phyloP scores from a whole-genome alignment of 1,284 basidiomycete species.

The Hemileia vastatrix region DNA sequence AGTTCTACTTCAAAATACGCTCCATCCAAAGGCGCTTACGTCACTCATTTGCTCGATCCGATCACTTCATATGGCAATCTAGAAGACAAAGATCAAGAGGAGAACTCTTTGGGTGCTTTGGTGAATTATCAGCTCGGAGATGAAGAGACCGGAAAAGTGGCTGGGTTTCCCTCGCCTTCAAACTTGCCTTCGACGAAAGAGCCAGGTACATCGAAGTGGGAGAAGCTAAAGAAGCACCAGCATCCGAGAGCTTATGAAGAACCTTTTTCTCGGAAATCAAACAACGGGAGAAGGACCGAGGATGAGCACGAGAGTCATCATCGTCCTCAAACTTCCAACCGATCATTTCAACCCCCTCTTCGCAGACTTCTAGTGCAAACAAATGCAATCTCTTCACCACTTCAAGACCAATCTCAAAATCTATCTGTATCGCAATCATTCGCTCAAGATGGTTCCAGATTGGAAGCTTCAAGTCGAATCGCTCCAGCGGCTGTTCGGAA shows the following conservation, averaged over 20 bases:
- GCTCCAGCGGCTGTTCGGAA: not conserved
- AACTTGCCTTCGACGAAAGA: no score
- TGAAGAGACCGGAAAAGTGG: not conserved
- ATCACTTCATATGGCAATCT: not conserved
- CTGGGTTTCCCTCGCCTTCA: not conserved
- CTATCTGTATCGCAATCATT: not conserved
- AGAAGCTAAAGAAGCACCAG: no score
- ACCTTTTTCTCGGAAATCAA: no score
- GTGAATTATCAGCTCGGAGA: not conserved
- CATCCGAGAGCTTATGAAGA: no score
- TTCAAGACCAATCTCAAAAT: not conserved
- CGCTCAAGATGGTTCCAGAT: not conserved
- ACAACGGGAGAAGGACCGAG: no score
- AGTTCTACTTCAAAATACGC: no score
- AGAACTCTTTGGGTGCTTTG: no score
- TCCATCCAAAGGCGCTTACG: not conserved
- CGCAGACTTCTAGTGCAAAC: not conserved
- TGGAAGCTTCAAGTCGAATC: not conserved
- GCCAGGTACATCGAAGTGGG: no score
- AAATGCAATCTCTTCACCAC: not conserved
- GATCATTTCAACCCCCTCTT: not conserved
- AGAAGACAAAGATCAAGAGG: not conserved
- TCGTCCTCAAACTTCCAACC: no score
- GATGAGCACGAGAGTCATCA: no score
- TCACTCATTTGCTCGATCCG: not conserved